phyloP scores from a whole-genome alignment of 192 early-diverging fungal species.

The Thoreauomyces humboldtii region DNA sequence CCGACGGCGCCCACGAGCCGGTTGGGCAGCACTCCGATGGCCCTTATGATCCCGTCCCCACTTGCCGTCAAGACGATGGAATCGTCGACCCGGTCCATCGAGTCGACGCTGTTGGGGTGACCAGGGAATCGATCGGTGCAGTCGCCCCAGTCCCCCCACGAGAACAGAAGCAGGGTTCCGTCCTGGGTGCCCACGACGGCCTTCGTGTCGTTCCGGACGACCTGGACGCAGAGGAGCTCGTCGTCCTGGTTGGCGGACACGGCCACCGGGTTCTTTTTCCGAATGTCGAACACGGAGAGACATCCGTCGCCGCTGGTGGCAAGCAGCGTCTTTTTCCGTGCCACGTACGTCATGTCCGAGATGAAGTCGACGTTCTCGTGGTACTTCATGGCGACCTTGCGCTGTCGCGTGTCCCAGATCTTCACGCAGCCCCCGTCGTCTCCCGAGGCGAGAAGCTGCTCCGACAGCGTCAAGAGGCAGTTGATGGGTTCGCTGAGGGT shows the following conservation, averaged over 20 bases:
- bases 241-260: conserved; percentile 95
- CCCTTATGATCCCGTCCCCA: conserved; percentile 82
- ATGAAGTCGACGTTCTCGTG: conserved; percentile 91
- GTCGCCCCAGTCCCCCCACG: conserved; percentile 90
- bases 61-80: conserved; percentile 84
- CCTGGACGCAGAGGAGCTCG: conserved; percentile 80
- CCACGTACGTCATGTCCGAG: conserved; percentile 75
- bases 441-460: conserved; percentile 82
- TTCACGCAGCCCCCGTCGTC: conserved; percentile 90
- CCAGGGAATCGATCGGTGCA: conserved; percentile 91
- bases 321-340: conserved; percentile 74
- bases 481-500: conserved; percentile 73
- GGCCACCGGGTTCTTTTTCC: conserved; percentile 78
- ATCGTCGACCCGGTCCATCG: conserved; percentile 82
- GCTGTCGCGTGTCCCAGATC: conserved; percentile 88
- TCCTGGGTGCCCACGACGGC: conserved; percentile 89
- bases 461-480: conserved; percentile 65
- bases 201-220: conserved; percentile 74
- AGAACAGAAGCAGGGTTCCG: conserved; percentile 84
- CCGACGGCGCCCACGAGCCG: conserved; percentile 84
- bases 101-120: conserved; percentile 87
- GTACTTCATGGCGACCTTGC: conserved; percentile 74
- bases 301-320: conserved; percentile 87
- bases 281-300: conserved; percentile 86
- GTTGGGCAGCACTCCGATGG: conserved; percentile 90